Conservation (phyloP, 352 stramenopile species). For the Phytophthora cactorum region DNA sequence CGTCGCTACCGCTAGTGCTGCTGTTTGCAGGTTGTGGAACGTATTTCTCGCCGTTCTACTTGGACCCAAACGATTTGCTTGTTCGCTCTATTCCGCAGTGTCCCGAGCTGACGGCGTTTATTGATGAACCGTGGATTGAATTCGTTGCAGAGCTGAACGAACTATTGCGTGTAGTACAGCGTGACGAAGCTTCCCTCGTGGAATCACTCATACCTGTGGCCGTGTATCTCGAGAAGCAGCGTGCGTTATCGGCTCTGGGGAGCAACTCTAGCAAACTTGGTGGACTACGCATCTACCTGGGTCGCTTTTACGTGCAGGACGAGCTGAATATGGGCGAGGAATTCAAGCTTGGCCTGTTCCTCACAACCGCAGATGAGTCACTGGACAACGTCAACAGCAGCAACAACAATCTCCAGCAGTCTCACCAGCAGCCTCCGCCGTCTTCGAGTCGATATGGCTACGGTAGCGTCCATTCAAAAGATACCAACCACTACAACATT, state of each 20-base stretch:
- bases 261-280: constrained; percentile 57
- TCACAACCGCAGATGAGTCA: constrained; percentile 57
- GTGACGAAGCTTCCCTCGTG: constrained; percentile 56
- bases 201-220: constrained; percentile 70
- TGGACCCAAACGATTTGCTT: constrained; percentile 83
- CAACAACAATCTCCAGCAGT: constrained; percentile 30
- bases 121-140: constrained; percentile 86
- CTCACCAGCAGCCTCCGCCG: constrained; percentile 20
- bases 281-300: constrained; percentile 73
- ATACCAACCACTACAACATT: constrained; percentile 42
- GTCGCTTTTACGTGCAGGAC: constrained; percentile 77
- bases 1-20: constrained; percentile 72
- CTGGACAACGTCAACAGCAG: constrained; percentile 29
- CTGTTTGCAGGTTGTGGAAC: constrained; percentile 79
- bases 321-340: constrained; percentile 71
- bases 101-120: constrained; percentile 82
- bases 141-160: constrained; percentile 85
- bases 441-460: constrained; percentile 33
- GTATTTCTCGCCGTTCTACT: constrained; percentile 83
- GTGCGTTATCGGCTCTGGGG: constrained; percentile 38
- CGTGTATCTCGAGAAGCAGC: constrained; percentile 67
- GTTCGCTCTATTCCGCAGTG: constrained; percentile 82
- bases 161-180: constrained; percentile 70
- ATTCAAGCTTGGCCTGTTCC: constrained; percentile 78
- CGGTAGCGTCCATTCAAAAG: constrained; percentile 31